Evolutionary conservation across 352 stramenopile genomes (phyloP).

Genomic region (Globisporangium splendens): DNA sequence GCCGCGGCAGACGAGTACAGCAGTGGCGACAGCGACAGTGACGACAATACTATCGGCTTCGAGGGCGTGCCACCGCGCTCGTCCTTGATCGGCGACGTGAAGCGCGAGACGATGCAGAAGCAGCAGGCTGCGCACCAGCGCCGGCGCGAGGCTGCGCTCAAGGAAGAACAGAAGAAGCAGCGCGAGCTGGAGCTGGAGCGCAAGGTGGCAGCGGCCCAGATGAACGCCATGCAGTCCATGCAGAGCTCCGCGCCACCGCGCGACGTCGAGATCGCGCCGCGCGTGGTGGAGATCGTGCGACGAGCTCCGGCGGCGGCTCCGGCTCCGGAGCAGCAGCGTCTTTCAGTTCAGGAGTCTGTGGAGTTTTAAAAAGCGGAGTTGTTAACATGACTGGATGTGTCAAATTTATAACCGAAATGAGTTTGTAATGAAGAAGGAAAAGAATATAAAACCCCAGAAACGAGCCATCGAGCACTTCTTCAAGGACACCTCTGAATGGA

Average conservation of each 20-base stretch:
- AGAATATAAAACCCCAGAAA: not conserved
- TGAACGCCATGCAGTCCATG: not conserved
- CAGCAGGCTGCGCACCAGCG: slow-evolving; percentile 60
- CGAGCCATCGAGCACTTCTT: too few relatives aligned
- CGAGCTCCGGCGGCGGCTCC: not conserved
- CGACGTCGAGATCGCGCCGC: slow-evolving; percentile 25
- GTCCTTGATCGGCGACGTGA: slow-evolving; percentile 61
- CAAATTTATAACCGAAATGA: not conserved
- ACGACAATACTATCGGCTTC: slow-evolving; percentile 25
- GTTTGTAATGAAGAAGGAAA: not conserved
- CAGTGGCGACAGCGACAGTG: slow-evolving; percentile 18
- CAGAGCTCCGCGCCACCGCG: not conserved
- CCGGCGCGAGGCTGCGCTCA: slow-evolving; percentile 52
- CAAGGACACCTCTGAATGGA: too few relatives aligned
- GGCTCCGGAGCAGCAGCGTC: not conserved
- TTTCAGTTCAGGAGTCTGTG: not conserved
- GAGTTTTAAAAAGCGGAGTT: not conserved
- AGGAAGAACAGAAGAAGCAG: slow-evolving; percentile 46
- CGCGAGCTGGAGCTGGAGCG: slow-evolving; percentile 33
- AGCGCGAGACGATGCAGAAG: slow-evolving; percentile 65
- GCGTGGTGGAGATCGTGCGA: slow-evolving; percentile 8
- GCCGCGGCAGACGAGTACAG: slow-evolving; percentile 22
- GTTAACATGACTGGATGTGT: not conserved
- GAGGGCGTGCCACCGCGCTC: slow-evolving; percentile 36
- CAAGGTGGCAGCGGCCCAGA: slow-evolving; percentile 7